Percentiles rank a stretch among this genome's conserved stretches.
phyloP scores from a whole-genome alignment of 768 basidiomycete species.

The Russula virescens region DNA sequence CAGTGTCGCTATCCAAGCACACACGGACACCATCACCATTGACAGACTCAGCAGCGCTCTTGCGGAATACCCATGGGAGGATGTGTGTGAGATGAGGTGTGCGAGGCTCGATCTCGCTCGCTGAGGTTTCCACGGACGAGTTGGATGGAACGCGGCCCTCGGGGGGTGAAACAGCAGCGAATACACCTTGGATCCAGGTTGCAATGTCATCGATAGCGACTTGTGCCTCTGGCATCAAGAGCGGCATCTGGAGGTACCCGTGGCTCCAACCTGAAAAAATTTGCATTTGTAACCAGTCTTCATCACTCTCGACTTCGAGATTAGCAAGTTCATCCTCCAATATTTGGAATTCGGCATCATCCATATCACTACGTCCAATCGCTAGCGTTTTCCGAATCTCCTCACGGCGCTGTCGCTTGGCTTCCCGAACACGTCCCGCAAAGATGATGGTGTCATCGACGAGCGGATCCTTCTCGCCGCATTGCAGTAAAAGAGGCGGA shows the following conservation, averaged over 20 bases:
- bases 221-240: constrained; percentile 76
- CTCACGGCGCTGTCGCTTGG: constrained; percentile 76
- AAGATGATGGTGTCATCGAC: constrained; percentile 98
- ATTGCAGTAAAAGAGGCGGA: constrained; percentile 89
- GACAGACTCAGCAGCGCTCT: neutral
- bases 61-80: constrained; percentile 18
- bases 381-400: constrained; percentile 57
- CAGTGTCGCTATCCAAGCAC: neutral
- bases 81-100: constrained; percentile 16
- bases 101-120: constrained; percentile 2
- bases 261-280: constrained; percentile 97
- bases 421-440: constrained; percentile 89
- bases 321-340: constrained; percentile 47
- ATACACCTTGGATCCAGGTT: constrained; percentile 86
- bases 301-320: constrained; percentile 66
- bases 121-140: constrained; percentile 7
- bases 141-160: neutral
- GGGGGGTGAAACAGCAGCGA: constrained; percentile 32
- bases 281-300: constrained; percentile 92
- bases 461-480: constrained; percentile 90
- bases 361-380: constrained; percentile 59
- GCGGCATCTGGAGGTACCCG: constrained; percentile 93
- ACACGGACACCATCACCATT: neutral
- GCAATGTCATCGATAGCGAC: constrained; percentile 76
- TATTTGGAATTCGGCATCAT: constrained; percentile 34